A percentile compares a stretch with the other conserved stretches of the same genome.
Conservation (phyloP, 345 rosid genomes). For the Eucalyptus regnans region DNA sequence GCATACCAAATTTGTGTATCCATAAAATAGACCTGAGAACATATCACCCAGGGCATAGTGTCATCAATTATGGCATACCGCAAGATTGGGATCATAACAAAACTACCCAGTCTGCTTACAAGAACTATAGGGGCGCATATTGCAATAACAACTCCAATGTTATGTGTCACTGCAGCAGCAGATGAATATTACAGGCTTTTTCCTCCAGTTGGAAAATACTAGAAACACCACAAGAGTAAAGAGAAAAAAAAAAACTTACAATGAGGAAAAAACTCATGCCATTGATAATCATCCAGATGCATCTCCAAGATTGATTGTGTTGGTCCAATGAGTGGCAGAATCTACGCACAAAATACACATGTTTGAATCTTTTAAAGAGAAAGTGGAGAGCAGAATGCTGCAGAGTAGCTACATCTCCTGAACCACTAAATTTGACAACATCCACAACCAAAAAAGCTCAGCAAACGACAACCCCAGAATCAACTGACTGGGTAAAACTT, state of each 20-base stretch:
- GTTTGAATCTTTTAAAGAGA: neutral
- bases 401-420: neutral
- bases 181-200: constrained; percentile 1
- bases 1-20: constrained; percentile 98
- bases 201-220: neutral
- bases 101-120: constrained; percentile 30
- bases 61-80: neutral
- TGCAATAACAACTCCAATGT: constrained; percentile 79
- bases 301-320: constrained; percentile 69
- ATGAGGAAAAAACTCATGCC: constrained; percentile 90
- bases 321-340: constrained; percentile 75
- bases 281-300: constrained; percentile 43
- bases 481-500: neutral
- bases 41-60: neutral
- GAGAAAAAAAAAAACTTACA: constrained; percentile 16
- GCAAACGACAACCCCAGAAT: neutral
- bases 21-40: constrained; percentile 76
- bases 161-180: constrained; percentile 47
- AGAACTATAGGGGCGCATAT: constrained; percentile 89
- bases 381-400: neutral
- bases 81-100: neutral
- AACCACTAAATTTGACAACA: neutral
- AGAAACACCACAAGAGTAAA: neutral
- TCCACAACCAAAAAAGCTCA: neutral
- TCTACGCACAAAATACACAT: constrained; percentile 22